Base-by-base conservation (phyloP, 768 basidiomycete genomes). In the Cyathus striatus region DNA sequence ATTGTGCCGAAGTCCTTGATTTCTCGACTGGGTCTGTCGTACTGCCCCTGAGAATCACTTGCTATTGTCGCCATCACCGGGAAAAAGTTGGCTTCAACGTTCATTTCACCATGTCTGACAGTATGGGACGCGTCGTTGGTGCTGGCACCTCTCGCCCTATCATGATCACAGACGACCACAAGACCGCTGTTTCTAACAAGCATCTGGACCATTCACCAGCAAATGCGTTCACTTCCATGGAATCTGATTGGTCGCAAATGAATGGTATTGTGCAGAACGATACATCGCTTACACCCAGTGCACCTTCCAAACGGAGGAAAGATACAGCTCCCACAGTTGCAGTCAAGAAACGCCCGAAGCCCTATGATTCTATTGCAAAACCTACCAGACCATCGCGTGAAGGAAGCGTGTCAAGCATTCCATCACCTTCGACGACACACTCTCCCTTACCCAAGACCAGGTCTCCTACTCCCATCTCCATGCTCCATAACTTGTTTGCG, bases 121-220 rank as follows among this genome's bases (percentile, higher is more conserved):
- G 82, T 52, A 69, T 66, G 20, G 94, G 93, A 2, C 77, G 86
- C 17, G 63, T 90, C 38, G 80, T 98, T 41, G 94, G 90, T 12
- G 73, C 78, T 6, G 92, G 91, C 4, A 76, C 72, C 42, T 89
- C 92, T 1, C 79, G 83, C 23, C 91, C 95, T 3, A 93, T 99
- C 52, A 94, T 98, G 84, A 98, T 98, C 51, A 99, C 95, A 1
- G 96, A 99, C 68, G 96, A 99, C 63, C 96, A 99, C 69, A 99
- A 99, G 67, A 92, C 90, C 22, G 78, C 66, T 13, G 55, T 63
- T 27, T 55, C 62, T 14, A 57, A 57, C 38, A 57, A 48, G 47
- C 61, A 54, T 43, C 47, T 52, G 23, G 72, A 67, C 39, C 59
- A 66, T 12, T 20, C 12, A 10, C 35, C 35, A 24, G 41, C 53